Conservation (phyloP, 139 green algal species). For the Bryopsis sp. region DNA sequence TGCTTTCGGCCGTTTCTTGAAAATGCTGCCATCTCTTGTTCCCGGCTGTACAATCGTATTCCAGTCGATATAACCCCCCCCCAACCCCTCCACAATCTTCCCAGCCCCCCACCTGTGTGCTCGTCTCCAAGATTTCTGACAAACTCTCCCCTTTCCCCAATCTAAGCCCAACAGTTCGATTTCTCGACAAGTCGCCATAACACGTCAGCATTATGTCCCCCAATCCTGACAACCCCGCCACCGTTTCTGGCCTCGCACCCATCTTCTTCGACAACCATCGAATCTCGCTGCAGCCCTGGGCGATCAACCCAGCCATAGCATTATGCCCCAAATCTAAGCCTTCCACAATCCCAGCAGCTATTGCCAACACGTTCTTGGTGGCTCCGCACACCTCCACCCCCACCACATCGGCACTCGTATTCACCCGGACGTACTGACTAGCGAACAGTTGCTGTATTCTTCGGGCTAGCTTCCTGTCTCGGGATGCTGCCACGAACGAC, state of each 20-base stretch:
- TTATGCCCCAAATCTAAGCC: conserved; percentile 94
- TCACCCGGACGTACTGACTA: conserved; percentile 80
- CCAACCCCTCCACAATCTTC: neutral
- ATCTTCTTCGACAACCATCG: conserved; percentile 91
- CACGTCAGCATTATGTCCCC: conserved; percentile 99
- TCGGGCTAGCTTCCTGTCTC: conserved; percentile 36
- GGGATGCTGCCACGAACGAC: conserved; percentile 76
- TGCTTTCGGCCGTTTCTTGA: no score
- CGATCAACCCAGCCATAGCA: conserved; percentile 86
- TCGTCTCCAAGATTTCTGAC: conserved; percentile 78
- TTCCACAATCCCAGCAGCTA: conserved; percentile 95
- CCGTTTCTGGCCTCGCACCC: conserved; percentile 81
- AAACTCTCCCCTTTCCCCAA: conserved; percentile 83
- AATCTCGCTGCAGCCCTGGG: conserved; percentile 75
- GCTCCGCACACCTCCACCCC: conserved; percentile 96
- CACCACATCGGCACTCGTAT: conserved; percentile 86
- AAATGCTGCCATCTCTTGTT: neutral
- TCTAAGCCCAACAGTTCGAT: conserved; percentile 73
- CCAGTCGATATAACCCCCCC: neutral
- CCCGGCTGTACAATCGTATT: conserved; percentile 17
- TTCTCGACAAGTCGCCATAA: conserved; percentile 90
- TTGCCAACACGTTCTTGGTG: conserved; percentile 98
- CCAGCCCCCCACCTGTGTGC: conserved; percentile 40
- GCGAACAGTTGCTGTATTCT: conserved; percentile 80
- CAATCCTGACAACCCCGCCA: conserved; percentile 82